Evolutionary conservation across 352 stramenopile species (phyloP).

Genomic region (Halophytophthora batemanensis): DNA sequence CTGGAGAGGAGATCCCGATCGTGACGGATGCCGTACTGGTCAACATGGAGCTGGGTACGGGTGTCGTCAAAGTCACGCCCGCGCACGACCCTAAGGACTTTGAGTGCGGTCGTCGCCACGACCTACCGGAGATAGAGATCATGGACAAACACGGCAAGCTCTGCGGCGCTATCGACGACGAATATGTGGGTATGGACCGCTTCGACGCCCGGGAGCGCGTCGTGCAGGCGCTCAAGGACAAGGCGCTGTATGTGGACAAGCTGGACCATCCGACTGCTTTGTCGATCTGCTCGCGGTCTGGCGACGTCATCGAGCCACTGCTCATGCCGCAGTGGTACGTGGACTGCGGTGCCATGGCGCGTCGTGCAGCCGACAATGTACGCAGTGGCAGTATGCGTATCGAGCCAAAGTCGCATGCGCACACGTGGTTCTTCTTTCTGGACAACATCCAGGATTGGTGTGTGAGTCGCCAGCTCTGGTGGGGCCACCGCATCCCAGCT

Average conservation of each 20-base stretch:
- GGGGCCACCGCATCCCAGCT: constrained; percentile 99
- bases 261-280: constrained; percentile 82
- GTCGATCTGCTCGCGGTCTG: constrained; percentile 96
- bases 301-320: constrained; percentile 98
- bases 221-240: constrained; percentile 89
- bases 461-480: constrained; percentile 99
- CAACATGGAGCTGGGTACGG: constrained; percentile 98
- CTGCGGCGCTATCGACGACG: constrained; percentile 64
- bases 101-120: constrained; percentile 95
- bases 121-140: constrained; percentile 77
- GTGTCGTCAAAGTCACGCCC: constrained; percentile 95
- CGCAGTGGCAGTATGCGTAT: constrained; percentile 94
- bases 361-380: constrained; percentile 92
- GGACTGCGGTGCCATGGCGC: constrained; percentile 95
- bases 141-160: constrained; percentile 75
- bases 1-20: constrained; percentile 89
- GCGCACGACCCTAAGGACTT: constrained; percentile 99
- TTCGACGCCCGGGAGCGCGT: constrained; percentile 92
- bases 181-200: constrained; percentile 93
- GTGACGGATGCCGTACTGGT: constrained; percentile 95
- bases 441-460: constrained; percentile 99
- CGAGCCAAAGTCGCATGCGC: constrained; percentile 89
- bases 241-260: constrained; percentile 92
- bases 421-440: constrained; percentile 98
- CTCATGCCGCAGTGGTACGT: constrained; percentile 99